Conservation (phyloP, 352 stramenopile species). For the Pseudoperonospora humuli region DNA sequence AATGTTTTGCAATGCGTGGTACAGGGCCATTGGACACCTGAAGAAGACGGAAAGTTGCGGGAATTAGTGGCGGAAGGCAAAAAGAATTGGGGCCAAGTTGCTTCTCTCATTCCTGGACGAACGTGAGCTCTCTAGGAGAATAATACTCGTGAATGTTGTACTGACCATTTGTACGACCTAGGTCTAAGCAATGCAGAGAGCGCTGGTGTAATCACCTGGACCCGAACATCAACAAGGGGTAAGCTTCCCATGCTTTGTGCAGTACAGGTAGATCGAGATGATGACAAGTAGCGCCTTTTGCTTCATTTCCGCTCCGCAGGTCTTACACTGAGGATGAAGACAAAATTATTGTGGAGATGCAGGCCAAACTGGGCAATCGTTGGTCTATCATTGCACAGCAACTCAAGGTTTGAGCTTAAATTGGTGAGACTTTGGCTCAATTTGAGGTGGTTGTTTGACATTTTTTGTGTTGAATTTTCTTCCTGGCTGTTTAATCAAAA, state of each 20-base stretch:
- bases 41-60: constrained; percentile 84
- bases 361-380: constrained; percentile 86
- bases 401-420: constrained; percentile 47
- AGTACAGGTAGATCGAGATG: not conserved
- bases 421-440: not conserved
- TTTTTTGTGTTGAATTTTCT: constrained; percentile 3
- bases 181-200: constrained; percentile 89
- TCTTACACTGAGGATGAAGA: constrained; percentile 88
- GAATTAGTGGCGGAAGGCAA: constrained; percentile 82
- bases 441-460: not conserved
- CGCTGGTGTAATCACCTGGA: constrained; percentile 90
- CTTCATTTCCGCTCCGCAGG: constrained; percentile 18
- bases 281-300: not conserved
- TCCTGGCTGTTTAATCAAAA: too few relatives aligned
- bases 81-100: constrained; percentile 87
- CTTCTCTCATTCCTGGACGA: constrained; percentile 70
- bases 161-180: constrained; percentile 24
- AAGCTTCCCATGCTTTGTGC: constrained; percentile 8
- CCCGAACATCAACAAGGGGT: constrained; percentile 90
- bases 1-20: not conserved
- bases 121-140: constrained; percentile 41
- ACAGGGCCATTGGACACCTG: constrained; percentile 86
- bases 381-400: constrained; percentile 91
- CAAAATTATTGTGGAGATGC: constrained; percentile 89
- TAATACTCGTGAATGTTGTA: not conserved